A percentile compares a stretch with the other conserved stretches of the same genome.
These are phyloP conservation scores for Globisporangium splendens DNA, from an alignment of 352 stramenopile species.

Conservation along the genomic window DNA sequence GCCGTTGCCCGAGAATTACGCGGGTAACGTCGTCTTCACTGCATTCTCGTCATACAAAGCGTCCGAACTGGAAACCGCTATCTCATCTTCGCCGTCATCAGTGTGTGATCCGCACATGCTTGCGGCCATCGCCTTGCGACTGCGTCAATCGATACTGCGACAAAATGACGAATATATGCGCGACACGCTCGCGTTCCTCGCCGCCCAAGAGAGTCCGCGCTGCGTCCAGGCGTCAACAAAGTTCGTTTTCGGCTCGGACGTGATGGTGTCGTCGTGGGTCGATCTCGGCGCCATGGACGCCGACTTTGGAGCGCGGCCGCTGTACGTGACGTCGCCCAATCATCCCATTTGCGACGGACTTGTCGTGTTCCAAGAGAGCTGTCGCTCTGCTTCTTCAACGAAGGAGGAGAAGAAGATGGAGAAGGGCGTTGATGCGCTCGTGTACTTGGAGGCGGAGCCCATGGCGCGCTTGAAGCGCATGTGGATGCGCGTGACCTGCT, in stretches of 20 bases:
- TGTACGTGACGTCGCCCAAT: constrained; percentile 1
- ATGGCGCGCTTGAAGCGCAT: constrained; percentile 10
- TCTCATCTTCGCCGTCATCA: too few species aligned
- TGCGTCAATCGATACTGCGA: constrained; percentile 10
- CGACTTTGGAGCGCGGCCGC: constrained; percentile 10
- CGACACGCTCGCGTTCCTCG: constrained; percentile 16
- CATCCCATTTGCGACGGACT: constrained; percentile 12
- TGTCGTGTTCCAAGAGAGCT: constrained; percentile 13
- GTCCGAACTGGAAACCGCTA: not conserved
- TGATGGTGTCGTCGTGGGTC: constrained; percentile 17
- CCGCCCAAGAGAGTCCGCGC: not conserved
- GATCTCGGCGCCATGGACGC: constrained; percentile 4
- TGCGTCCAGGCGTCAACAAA: constrained; percentile 10
- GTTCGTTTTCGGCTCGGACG: constrained; percentile 16
- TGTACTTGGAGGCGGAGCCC: constrained; percentile 15
- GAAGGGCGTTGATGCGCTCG: constrained; percentile 10
- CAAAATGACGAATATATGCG: constrained; percentile 9
- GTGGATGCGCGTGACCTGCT: not conserved
- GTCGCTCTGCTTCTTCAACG: not conserved
- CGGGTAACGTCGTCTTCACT: constrained; percentile 15
- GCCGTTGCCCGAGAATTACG: constrained; percentile 10
- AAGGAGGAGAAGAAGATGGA: not conserved
- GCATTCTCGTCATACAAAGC: constrained; percentile 11
- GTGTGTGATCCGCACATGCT: not conserved
- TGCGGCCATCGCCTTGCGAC: constrained; percentile 4